Percentiles rank a stretch among this genome's conserved stretches.
These are phyloP conservation scores for Omphalea diandra DNA, from an alignment of 441 rosid genomes.

Conservation along the genomic window DNA sequence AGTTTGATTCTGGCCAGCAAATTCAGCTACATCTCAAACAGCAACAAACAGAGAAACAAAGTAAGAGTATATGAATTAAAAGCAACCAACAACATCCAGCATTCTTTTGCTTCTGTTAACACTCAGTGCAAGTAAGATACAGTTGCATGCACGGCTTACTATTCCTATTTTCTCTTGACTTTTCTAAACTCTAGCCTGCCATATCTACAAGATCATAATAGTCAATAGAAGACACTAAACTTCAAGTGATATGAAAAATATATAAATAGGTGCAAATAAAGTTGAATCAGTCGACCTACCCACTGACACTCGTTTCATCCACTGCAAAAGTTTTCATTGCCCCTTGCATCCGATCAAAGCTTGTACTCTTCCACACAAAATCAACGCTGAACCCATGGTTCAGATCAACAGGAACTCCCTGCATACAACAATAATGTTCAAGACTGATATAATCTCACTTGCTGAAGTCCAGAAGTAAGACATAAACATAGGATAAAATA, in stretches of 20 bases:
- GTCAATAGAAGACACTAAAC: not conserved
- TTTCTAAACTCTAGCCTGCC: not conserved
- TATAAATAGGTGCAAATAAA: not conserved
- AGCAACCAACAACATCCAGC: too few species aligned
- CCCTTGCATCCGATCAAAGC: constrained; percentile 98
- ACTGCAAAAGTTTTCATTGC: constrained; percentile 99
- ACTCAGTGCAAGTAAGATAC: too few species aligned
- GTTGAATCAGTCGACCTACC: constrained; percentile 51
- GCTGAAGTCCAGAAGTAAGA: not conserved
- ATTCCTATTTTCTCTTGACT: too few species aligned
- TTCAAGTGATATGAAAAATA: not conserved
- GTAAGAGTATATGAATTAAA: too few species aligned
- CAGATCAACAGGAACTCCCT: constrained; percentile 96
- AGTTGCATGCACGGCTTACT: too few species aligned
- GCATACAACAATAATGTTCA: constrained; percentile 26
- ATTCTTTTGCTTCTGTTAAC: too few species aligned
- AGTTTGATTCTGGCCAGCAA: too few species aligned
- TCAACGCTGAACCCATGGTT: constrained; percentile 97
- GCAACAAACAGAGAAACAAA: too few species aligned
- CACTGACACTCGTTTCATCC: constrained; percentile 99
- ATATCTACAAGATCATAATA: not conserved
- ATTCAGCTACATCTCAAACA: too few species aligned
- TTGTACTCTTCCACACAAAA: constrained; percentile 99
- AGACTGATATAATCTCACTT: not conserved
- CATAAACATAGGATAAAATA: constrained; percentile 20